Conservation (phyloP, 1,139 yeast species). For the Sugiyamaella japonica region DNA sequence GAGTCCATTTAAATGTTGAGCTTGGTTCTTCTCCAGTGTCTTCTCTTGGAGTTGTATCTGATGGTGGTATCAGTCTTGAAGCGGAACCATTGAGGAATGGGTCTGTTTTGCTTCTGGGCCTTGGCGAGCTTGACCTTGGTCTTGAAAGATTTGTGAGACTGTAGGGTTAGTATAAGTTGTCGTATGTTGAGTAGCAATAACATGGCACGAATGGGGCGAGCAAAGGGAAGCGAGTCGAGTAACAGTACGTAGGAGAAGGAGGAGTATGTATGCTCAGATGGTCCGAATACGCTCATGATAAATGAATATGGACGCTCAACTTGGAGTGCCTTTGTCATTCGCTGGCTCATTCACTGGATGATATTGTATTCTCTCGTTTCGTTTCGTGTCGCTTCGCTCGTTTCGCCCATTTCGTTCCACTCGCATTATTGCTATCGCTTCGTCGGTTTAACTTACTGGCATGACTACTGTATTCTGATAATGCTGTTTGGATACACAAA, state of each 20-base stretch:
- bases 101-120: conserved; percentile 99
- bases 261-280: too few species aligned
- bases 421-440: neutral
- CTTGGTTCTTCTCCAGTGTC: conserved; percentile 99
- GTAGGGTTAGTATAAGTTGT: conserved; percentile 11
- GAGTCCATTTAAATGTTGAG: conserved; percentile 74
- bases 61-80: conserved; percentile 97
- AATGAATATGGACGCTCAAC: too few species aligned
- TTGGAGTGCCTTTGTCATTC: too few species aligned
- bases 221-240: neutral
- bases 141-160: conserved; percentile 91
- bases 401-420: neutral
- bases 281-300: too few species aligned
- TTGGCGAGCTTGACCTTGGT: conserved; percentile 99
- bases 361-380: neutral
- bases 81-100: conserved; percentile 99
- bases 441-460: conserved; percentile 14
- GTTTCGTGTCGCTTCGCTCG: neutral
- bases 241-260: too few species aligned
- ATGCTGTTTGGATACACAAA: conserved; percentile 17
- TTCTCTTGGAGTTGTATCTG: conserved; percentile 99
- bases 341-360: too few species aligned
- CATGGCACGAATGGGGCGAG: neutral
- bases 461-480: conserved; percentile 16
- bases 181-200: too few species aligned